Percentiles rank a stretch among this genome's conserved stretches.
Evolutionary conservation across 2,329 filamentous ascomycete genomes (phyloP).

Genomic region (Metarhizium album): DNA sequence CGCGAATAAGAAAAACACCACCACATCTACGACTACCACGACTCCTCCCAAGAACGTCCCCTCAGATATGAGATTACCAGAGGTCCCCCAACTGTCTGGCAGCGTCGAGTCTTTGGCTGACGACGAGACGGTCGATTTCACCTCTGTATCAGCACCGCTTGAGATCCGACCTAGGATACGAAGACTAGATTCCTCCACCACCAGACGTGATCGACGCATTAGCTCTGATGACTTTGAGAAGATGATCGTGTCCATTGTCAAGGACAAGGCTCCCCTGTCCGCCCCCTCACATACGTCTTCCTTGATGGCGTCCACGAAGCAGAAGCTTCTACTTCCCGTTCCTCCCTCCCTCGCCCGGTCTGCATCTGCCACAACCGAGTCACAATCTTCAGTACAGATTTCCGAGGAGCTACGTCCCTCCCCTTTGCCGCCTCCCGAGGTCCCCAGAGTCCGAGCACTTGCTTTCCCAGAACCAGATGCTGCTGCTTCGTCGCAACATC

Average conservation of each 20-base stretch:
- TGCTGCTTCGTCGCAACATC: conserved; percentile 34
- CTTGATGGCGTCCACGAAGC: conserved; percentile 29
- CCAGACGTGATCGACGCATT: conserved; percentile 76
- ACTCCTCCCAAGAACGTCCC: conserved; percentile 41
- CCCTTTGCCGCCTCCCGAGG: conserved; percentile 19
- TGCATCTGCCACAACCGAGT: conserved; percentile 34
- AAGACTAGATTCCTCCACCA: conserved; percentile 61
- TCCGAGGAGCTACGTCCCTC: conserved; percentile 20
- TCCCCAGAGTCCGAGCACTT: conserved; percentile 59
- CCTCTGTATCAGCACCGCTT: conserved; percentile 41
- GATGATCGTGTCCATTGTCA: conserved; percentile 88
- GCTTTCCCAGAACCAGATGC: conserved; percentile 38
- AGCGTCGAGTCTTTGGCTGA: conserved; percentile 67
- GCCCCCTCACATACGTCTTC: conserved; percentile 20
- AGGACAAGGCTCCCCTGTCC: conserved; percentile 59
- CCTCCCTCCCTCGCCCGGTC: conserved; percentile 27
- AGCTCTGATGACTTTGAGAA: conserved; percentile 89
- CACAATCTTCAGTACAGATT: conserved; percentile 36
- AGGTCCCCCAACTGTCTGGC: conserved; percentile 62
- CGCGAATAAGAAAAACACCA: conserved; percentile 40
- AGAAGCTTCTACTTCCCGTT: conserved; percentile 23
- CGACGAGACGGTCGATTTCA: conserved; percentile 53
- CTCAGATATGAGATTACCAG: conserved; percentile 30
- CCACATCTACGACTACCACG: conserved; percentile 26
- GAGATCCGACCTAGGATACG: conserved; percentile 58